Percentiles rank a stretch among this genome's conserved stretches.
phyloP scores from a whole-genome alignment of 1,139 yeast genomes.

The Pneumocystis jirovecii region DNA sequence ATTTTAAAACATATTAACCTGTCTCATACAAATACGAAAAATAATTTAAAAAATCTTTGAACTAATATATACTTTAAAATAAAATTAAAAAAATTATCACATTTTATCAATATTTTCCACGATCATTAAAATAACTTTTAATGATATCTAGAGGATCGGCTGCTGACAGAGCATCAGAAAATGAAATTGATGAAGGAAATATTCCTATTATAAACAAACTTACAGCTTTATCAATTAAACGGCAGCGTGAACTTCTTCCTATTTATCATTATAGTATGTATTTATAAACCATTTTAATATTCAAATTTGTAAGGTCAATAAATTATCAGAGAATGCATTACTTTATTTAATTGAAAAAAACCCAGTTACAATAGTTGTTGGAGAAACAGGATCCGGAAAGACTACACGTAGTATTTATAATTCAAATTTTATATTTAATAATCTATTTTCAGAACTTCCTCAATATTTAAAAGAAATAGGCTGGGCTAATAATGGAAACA shows the following conservation, averaged over 20 bases:
- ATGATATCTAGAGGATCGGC: neutral
- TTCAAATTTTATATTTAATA: neutral
- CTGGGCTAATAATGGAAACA: slow-evolving; percentile 28
- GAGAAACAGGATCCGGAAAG: slow-evolving; percentile 83
- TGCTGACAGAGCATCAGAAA: neutral
- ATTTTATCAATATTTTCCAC: neutral
- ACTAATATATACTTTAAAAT: neutral
- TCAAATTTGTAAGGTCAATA: neutral
- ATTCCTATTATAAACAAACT: slow-evolving; percentile 3
- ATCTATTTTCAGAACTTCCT: slow-evolving; percentile 32
- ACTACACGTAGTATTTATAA: slow-evolving; percentile 38
- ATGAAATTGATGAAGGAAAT: slow-evolving; percentile 2
- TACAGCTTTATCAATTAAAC: slow-evolving; percentile 1
- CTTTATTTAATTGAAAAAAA: slow-evolving; percentile 24
- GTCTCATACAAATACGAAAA: neutral
- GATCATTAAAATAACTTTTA: neutral
- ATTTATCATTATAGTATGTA: slow-evolving; percentile 3
- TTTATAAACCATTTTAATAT: neutral
- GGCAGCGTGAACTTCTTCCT: slow-evolving; percentile 6
- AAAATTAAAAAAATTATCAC: neutral
- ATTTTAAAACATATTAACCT: neutral
- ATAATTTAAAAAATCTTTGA: neutral
- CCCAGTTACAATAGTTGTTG: slow-evolving; percentile 59
- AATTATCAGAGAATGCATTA: slow-evolving; percentile 3
- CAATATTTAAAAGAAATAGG: slow-evolving; percentile 66